Conservation (phyloP, 805 yeast genomes). For the Isabelozyma pseudorhagii region DNA sequence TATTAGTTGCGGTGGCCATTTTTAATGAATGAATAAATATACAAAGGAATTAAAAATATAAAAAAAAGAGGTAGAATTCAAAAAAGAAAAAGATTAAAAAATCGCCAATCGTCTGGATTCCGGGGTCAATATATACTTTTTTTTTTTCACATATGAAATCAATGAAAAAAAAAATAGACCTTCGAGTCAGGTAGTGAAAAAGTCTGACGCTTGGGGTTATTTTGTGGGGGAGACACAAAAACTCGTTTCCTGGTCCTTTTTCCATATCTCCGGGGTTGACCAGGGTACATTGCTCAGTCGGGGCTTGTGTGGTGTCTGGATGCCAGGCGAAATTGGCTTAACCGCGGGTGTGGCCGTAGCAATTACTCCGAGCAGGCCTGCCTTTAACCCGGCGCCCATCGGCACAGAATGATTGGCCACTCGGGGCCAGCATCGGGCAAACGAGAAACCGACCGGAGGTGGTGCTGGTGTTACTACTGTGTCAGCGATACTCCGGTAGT, state of each 20-base stretch:
- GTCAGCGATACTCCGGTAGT: too few relatives aligned
- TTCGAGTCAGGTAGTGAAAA: neutral
- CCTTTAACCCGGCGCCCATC: neutral
- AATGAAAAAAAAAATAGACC: neutral
- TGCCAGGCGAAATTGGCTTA: neutral
- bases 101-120: neutral
- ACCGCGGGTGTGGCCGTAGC: neutral
- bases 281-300: neutral
- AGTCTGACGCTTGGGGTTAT: too few relatives aligned
- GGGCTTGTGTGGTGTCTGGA: neutral
- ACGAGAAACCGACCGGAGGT: neutral
- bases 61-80: neutral
- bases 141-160: neutral
- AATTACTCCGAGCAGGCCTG: neutral
- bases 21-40: slow-evolving; percentile 1
- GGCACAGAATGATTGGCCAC: neutral
- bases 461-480: too few relatives aligned
- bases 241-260: neutral
- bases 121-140: neutral
- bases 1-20: slow-evolving; percentile 1
- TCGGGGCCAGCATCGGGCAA: neutral
- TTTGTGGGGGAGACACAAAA: too few relatives aligned
- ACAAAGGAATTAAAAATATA: neutral
- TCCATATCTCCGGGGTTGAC: neutral
- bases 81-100: neutral